phyloP scores from a whole-genome alignment of 441 rosid species.

The Aleurites moluccanus region DNA sequence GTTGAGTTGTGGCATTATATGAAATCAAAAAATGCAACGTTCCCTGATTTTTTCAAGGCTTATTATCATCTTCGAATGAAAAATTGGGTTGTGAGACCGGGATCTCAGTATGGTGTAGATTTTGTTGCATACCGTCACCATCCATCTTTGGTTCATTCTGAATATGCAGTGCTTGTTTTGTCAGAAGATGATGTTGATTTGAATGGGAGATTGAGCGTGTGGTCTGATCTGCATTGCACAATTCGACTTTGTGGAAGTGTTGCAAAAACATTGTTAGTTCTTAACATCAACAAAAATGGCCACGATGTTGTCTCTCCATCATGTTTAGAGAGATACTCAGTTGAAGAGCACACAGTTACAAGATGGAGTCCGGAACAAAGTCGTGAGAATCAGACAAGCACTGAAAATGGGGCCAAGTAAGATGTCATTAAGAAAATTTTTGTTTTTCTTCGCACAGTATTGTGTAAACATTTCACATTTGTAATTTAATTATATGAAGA shows the following conservation, averaged over 20 bases:
- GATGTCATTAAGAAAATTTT: neutral
- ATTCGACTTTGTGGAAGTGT: slow-evolving; percentile 59
- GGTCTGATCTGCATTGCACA: slow-evolving; percentile 60
- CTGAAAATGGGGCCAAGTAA: slow-evolving; percentile 28
- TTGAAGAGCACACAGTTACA: slow-evolving; percentile 46
- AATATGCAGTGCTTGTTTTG: slow-evolving; percentile 51
- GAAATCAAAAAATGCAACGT: slow-evolving; percentile 39
- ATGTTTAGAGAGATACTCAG: slow-evolving; percentile 40
- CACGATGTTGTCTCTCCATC: slow-evolving; percentile 32
- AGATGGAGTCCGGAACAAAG: slow-evolving; percentile 67
- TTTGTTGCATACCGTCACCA: slow-evolving; percentile 63
- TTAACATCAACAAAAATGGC: slow-evolving; percentile 34
- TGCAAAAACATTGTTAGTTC: slow-evolving; percentile 50
- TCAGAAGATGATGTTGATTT: slow-evolving; percentile 33
- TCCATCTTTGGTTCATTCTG: slow-evolving; percentile 72
- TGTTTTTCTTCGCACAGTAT: neutral
- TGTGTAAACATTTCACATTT: neutral
- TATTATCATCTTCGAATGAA: slow-evolving; percentile 52
- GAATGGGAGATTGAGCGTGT: slow-evolving; percentile 45
- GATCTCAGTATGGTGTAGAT: slow-evolving; percentile 64
- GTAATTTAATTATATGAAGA: neutral
- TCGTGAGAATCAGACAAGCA: slow-evolving; percentile 43
- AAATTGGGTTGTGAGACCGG: slow-evolving; percentile 68
- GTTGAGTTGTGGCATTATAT: slow-evolving; percentile 44
- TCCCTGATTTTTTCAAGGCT: slow-evolving; percentile 54